These are phyloP conservation scores for Boletellus dicymbophilus DNA, from an alignment of 1,284 basidiomycete genomes.

Conservation along the genomic window DNA sequence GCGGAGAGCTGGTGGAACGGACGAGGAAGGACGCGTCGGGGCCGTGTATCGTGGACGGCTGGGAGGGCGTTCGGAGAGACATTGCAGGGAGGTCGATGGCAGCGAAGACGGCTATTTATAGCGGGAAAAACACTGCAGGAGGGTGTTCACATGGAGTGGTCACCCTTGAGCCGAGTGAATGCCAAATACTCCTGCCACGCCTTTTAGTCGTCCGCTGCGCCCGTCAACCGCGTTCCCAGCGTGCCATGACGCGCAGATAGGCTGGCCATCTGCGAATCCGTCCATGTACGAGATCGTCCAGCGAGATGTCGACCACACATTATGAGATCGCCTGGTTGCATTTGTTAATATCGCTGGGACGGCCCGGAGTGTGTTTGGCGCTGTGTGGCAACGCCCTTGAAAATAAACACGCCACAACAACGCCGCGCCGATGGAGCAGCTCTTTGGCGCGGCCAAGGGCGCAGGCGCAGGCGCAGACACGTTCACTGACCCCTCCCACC, in stretches of 20 bases:
- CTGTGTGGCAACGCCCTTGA: conserved; percentile 25
- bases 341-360: no score
- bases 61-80: conserved; percentile 13
- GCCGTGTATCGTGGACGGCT: conserved; percentile 19
- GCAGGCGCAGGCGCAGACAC: background rate
- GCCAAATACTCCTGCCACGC: no score
- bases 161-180: conserved; percentile 15
- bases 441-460: conserved; percentile 3
- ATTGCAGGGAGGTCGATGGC: conserved; percentile 5
- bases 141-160: conserved; percentile 9
- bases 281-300: conserved; percentile 6
- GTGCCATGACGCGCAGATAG: background rate
- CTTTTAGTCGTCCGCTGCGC: no score
- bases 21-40: conserved; percentile 20
- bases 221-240: no score
- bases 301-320: no score
- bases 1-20: background rate
- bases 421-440: conserved; percentile 29
- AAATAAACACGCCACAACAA: conserved; percentile 34
- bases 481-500: conserved; percentile 22
- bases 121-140: background rate
- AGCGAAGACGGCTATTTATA: conserved; percentile 7
- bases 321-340: no score
- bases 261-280: conserved; percentile 19
- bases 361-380: conserved; percentile 24